Evolutionary conservation across 805 yeast species (phyloP).

Genomic region (Candida fluviatilis): DNA sequence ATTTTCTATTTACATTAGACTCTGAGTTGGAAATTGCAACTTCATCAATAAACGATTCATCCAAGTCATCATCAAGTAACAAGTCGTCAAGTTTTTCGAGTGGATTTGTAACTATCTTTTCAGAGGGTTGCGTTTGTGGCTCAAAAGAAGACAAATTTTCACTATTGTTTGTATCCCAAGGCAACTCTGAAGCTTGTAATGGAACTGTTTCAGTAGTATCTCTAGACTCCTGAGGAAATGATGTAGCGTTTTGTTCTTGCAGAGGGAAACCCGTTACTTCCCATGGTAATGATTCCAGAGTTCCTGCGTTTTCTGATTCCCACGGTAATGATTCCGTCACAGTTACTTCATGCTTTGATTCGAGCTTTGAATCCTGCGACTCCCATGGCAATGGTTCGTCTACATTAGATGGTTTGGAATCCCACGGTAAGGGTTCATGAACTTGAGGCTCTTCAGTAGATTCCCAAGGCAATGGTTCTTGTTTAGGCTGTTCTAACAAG

Average conservation of each 20-base stretch:
- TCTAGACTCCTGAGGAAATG: no score
- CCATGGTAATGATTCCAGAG: conserved; percentile 1
- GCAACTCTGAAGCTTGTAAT: no score
- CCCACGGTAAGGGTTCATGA: neutral
- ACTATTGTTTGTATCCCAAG: conserved; percentile 2
- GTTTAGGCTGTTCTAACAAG: no score
- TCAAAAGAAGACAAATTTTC: no score
- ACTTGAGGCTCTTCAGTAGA: no score
- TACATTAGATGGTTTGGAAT: no score
- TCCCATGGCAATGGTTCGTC: neutral
- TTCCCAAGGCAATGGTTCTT: neutral
- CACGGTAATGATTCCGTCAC: neutral
- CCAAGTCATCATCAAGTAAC: conserved; percentile 1
- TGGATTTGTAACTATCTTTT: neutral
- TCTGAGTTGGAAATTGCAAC: neutral
- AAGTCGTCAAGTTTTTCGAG: neutral
- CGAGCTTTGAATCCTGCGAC: neutral
- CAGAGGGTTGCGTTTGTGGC: neutral
- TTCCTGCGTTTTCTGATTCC: neutral
- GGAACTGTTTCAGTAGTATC: no score
- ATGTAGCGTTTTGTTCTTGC: neutral
- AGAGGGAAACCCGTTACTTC: neutral
- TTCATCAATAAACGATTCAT: neutral
- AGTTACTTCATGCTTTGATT: neutral
- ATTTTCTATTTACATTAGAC: neutral